phyloP scores from a whole-genome alignment of 768 basidiomycete genomes.

The Hirschioporus abietinus region DNA sequence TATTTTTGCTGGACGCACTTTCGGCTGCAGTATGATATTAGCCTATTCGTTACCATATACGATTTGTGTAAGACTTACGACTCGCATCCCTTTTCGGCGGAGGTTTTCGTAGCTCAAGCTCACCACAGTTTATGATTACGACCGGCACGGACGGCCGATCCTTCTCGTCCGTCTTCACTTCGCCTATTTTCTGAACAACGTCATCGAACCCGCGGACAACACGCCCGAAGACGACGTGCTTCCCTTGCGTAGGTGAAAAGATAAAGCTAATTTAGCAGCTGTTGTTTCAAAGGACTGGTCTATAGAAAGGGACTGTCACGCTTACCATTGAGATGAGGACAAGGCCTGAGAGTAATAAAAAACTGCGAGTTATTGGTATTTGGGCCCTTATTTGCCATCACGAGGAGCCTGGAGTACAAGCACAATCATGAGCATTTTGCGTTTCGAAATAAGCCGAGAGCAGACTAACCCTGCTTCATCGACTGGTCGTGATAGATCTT shows the following conservation, averaged over 20 bases:
- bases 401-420: slow-evolving; percentile 49
- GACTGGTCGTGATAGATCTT: slow-evolving; percentile 58
- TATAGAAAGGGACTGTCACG: slow-evolving; percentile 31
- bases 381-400: slow-evolving; percentile 87
- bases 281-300: slow-evolving; percentile 22
- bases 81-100: slow-evolving; percentile 6
- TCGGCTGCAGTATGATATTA: slow-evolving; percentile 7
- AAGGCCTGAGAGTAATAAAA: slow-evolving; percentile 75
- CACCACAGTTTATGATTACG: slow-evolving; percentile 72
- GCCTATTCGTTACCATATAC: too few species aligned
- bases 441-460: not conserved
- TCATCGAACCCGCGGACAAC: slow-evolving; percentile 57
- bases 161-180: slow-evolving; percentile 68
- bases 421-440: slow-evolving; percentile 1
- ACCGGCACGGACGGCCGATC: slow-evolving; percentile 67
- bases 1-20: slow-evolving; percentile 6
- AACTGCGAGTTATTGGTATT: slow-evolving; percentile 86
- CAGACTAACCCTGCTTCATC: slow-evolving; percentile 55
- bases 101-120: slow-evolving; percentile 64
- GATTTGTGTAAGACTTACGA: not conserved
- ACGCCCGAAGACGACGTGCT: slow-evolving; percentile 53
- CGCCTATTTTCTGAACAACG: slow-evolving; percentile 53
- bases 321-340: slow-evolving; percentile 70
- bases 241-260: slow-evolving; percentile 32
- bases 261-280: slow-evolving; percentile 24